Conservation (phyloP, 805 yeast genomes). For the Komagataella phaffii region DNA sequence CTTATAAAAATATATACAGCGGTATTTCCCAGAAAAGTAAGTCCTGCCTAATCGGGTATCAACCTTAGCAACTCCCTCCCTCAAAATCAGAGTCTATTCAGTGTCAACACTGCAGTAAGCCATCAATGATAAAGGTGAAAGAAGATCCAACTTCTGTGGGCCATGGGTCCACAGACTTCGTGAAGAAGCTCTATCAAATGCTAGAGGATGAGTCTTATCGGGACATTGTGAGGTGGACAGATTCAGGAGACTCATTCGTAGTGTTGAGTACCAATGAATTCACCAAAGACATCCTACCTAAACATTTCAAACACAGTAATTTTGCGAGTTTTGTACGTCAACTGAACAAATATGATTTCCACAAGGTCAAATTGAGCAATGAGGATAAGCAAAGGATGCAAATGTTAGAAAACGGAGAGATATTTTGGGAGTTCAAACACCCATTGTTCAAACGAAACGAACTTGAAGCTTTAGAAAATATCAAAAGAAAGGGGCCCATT, state of each 20-base stretch:
- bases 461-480: slow-evolving; percentile 69
- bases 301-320: slow-evolving; percentile 89
- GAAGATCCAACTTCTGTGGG: neutral
- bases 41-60: neutral
- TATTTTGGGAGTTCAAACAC: slow-evolving; percentile 92
- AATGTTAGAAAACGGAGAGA: slow-evolving; percentile 63
- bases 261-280: slow-evolving; percentile 85
- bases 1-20: neutral
- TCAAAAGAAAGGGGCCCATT: slow-evolving; percentile 68
- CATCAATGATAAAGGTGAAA: neutral
- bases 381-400: slow-evolving; percentile 33
- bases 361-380: slow-evolving; percentile 70
- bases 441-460: slow-evolving; percentile 75
- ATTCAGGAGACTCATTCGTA: slow-evolving; percentile 73
- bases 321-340: slow-evolving; percentile 94
- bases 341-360: slow-evolving; percentile 93
- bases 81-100: neutral
- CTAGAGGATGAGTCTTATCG: slow-evolving; percentile 69
- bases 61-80: neutral
- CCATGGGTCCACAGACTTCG: slow-evolving; percentile 63
- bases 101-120: neutral
- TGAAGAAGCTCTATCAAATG: slow-evolving; percentile 71
- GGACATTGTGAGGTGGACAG: slow-evolving; percentile 76
- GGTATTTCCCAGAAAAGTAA: neutral
- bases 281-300: slow-evolving; percentile 78